phyloP scores from a whole-genome alignment of 2,329 filamentous ascomycete species.

The Sclerotinia borealis region DNA sequence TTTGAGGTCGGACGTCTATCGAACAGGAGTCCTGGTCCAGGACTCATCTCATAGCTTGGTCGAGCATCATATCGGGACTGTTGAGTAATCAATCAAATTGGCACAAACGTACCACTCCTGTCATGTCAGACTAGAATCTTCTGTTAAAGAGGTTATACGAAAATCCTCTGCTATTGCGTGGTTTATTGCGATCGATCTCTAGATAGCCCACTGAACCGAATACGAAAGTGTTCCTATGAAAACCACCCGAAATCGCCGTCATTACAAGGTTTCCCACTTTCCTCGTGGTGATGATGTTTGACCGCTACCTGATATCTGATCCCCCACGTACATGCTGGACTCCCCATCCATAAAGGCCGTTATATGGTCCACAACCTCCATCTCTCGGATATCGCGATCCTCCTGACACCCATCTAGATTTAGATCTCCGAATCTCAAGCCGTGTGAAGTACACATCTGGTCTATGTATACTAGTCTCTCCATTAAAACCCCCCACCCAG shows the following conservation, averaged over 20 bases:
- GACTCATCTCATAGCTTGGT: background rate
- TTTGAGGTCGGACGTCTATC: background rate
- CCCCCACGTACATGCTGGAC: background rate
- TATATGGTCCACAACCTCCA: background rate
- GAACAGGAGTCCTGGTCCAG: too few relatives aligned
- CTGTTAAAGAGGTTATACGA: background rate
- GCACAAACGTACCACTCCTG: background rate
- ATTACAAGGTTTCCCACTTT: background rate
- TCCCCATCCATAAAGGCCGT: constrained; percentile 1
- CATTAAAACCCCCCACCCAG: background rate
- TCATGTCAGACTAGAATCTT: background rate
- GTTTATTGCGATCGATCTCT: background rate
- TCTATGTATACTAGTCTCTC: background rate
- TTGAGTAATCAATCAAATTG: constrained; percentile 2
- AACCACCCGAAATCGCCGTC: background rate
- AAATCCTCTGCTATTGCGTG: background rate
- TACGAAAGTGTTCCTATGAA: background rate
- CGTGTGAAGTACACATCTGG: background rate
- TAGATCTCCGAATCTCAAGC: constrained; percentile 7
- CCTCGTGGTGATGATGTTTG: background rate
- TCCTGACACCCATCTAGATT: constrained; percentile 7
- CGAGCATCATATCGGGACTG: background rate
- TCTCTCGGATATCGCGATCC: background rate
- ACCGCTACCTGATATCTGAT: background rate
- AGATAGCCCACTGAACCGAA: constrained; percentile 4